A percentile compares a stretch with the other conserved stretches of the same genome.
These are phyloP conservation scores for Salvia hispanica DNA, from an alignment of 257 asterid species.

Conservation along the genomic window DNA sequence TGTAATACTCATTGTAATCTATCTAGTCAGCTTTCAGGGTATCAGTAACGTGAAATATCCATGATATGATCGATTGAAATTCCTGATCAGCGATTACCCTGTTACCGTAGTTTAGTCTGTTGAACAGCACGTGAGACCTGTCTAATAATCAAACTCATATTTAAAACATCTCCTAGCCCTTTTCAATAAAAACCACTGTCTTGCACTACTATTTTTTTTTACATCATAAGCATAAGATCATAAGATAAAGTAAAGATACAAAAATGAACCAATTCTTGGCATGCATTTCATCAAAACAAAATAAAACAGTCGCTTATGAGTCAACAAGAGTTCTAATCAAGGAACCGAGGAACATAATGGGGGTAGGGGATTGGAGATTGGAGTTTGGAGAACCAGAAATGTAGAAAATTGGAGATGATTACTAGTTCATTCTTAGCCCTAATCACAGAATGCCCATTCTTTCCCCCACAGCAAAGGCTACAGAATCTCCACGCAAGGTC, in stretches of 20 bases:
- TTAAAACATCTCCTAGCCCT: too few relatives aligned
- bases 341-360: neutral
- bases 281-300: constrained; percentile 6
- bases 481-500: neutral
- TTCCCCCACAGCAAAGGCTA: neutral
- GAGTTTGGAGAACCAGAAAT: neutral
- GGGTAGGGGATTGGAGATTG: too few relatives aligned
- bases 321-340: constrained; percentile 12
- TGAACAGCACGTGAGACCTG: constrained; percentile 6
- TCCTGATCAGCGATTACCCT: neutral
- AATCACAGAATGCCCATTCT: neutral
- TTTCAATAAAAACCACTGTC: too few relatives aligned
- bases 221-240: too few relatives aligned
- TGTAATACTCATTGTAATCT: constrained; percentile 1
- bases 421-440: constrained; percentile 20
- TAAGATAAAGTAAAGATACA: neutral
- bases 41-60: neutral
- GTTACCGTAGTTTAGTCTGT: constrained; percentile 11
- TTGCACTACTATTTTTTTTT: too few relatives aligned
- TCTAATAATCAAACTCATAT: constrained; percentile 4
- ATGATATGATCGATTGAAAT: neutral
- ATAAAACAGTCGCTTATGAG: neutral
- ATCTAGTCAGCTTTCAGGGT: constrained; percentile 21
- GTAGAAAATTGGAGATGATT: neutral
- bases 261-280: constrained; percentile 15